phyloP scores from a whole-genome alignment of 2,329 filamentous ascomycete genomes.

The Arthrobotrys iridis region DNA sequence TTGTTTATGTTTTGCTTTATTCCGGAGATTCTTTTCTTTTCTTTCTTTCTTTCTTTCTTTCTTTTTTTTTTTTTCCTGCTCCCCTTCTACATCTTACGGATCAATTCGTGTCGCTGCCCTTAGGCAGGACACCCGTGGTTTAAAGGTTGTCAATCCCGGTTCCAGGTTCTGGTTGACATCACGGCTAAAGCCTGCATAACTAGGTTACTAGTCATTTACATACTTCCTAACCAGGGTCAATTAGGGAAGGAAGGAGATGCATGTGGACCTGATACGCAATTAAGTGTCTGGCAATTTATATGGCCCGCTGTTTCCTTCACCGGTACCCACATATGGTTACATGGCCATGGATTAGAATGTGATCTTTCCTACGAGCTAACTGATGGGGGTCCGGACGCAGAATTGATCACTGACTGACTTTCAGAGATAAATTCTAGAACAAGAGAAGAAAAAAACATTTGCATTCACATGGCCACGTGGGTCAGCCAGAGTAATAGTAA shows the following conservation, averaged over 20 bases:
- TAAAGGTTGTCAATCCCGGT: slow-evolving; percentile 12
- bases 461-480: slow-evolving; percentile 28
- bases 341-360: slow-evolving; percentile 12
- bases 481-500: not conserved
- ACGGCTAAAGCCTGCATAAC: slow-evolving; percentile 49
- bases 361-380: slow-evolving; percentile 3
- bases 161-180: slow-evolving; percentile 19
- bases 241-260: slow-evolving; percentile 20
- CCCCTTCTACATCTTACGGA: not conserved
- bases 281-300: slow-evolving; percentile 6
- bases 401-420: too few species aligned
- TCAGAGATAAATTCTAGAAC: too few species aligned
- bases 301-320: not conserved
- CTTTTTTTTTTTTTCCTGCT: too few species aligned
- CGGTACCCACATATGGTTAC: slow-evolving; percentile 1
- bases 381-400: too few species aligned
- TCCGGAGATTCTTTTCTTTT: too few species aligned
- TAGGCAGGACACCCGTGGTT: slow-evolving; percentile 22
- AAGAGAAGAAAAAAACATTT: not conserved
- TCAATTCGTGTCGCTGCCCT: slow-evolving; percentile 13
- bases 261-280: slow-evolving; percentile 20
- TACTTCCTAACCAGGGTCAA: slow-evolving; percentile 6
- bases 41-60: too few species aligned
- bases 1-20: too few species aligned
- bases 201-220: slow-evolving; percentile 15